Evolutionary conservation across 2,329 filamentous ascomycete genomes (phyloP), one percentile per base, ranked within the genome.

Genomic region (Neofusicoccum cordaticola): DNA sequence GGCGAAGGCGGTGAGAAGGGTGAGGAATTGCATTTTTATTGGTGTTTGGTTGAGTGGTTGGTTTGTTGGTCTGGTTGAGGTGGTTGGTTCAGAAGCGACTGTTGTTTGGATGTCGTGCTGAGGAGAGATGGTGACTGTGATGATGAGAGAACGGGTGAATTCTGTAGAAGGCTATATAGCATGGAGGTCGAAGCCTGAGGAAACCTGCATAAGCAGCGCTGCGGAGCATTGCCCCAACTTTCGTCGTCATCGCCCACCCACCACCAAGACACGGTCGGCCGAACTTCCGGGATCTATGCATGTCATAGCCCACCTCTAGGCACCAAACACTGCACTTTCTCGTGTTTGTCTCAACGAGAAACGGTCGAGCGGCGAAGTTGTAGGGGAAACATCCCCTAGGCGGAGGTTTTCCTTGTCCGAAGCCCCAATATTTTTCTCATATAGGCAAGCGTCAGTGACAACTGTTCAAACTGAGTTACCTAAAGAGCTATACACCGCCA

Each of bases 1-100:
- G 42, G 56, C 7, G 44, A 56, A n/a, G 53, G 47, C 44, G 41
- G 52, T 27, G 47, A 61, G 44, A 44, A 62, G 22, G 31, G 63
- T 61, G 63, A 53, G 37, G 63, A 52, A 17, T 44, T 61, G 53
- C 63, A 65, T 65, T n/a, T 19, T 65, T 9, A 17, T 64, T 45
- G 31, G 42, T 47, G n/a, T 37, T 60, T 27, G 53, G 31, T 15
- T 17, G 27, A 31, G 27, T 5, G 27, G 27, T 31, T 42, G 27
- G 50, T 31, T 52, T 51, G 34, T 31, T 17, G 31, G 15, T 63
- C 37, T 31, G 34, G 31, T 17, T 27, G 19, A 19, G 19, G 8
- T 39, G 61, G 13, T 22, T 12, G n/a, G 17, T 11, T 61, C 44
- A 61, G 57, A 61, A 61, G 44, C 57, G 44, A 48, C 53, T 57